Conservation (phyloP, 108 stramenopile genomes). For the Parmales sp. region DNA sequence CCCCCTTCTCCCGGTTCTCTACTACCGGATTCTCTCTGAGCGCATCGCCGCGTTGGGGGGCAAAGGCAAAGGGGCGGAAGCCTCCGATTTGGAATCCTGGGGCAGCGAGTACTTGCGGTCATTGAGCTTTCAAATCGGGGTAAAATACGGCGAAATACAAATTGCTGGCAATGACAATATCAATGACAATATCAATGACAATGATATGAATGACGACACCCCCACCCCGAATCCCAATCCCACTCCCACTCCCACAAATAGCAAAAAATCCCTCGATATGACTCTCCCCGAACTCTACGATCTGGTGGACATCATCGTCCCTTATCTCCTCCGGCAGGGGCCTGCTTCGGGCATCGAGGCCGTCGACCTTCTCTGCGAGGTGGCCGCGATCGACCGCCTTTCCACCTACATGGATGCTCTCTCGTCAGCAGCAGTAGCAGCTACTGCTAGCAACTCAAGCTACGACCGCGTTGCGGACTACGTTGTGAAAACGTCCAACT, state of each 20-base stretch:
- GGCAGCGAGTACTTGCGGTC: slow-evolving; percentile 95
- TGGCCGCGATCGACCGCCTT: slow-evolving; percentile 72
- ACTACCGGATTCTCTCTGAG: no score
- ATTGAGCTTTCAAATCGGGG: slow-evolving; percentile 91
- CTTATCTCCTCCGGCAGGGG: slow-evolving; percentile 93
- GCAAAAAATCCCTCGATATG: slow-evolving; percentile 41
- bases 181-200: not conserved
- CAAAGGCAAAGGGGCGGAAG: slow-evolving; percentile 20
- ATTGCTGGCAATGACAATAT: slow-evolving; percentile 51
- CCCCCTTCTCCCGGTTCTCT: no score
- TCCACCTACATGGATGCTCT: slow-evolving; percentile 36
- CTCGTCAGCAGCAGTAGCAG: slow-evolving; percentile 76
- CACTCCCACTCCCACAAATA: not conserved
- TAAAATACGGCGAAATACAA: slow-evolving; percentile 82
- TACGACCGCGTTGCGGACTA: slow-evolving; percentile 90
- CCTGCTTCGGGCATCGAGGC: slow-evolving; percentile 99
- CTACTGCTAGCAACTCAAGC: no score
- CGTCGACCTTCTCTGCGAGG: slow-evolving; percentile 94
- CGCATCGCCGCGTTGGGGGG: slow-evolving; percentile 31
- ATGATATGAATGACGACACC: no score
- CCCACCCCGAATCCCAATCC: no score
- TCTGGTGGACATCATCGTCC: slow-evolving; percentile 94
- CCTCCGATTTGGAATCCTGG: slow-evolving; percentile 80
- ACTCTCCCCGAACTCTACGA: slow-evolving; percentile 59
- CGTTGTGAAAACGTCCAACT: slow-evolving; percentile 90